Base-by-base conservation (phyloP, 805 yeast species). In the Starmerella khaoyaiensis region DNA sequence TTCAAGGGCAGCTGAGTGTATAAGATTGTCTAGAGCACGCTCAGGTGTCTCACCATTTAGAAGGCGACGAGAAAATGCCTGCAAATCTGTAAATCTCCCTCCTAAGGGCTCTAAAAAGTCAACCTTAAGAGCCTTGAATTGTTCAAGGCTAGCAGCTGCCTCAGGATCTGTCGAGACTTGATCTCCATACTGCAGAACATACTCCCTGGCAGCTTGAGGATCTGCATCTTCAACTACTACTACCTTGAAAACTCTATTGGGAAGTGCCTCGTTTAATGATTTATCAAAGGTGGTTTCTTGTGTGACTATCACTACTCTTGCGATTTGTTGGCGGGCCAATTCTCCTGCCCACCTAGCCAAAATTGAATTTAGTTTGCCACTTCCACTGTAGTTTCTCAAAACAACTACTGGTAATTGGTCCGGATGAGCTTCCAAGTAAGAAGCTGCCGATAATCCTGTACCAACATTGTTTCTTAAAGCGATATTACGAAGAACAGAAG, bases 61-160 rank as follows among this genome's bases (percentile, higher is more conserved):
- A 14, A 90, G 71, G 35, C 97, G 77, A 54, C 97, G 71, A 1
- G 79, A 79, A 59, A 82, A 84, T 21, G 87, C 77, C 58, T 90
- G 95, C 35, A 90, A 64, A 56, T 90, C 98, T 31, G 84, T 66
- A 86, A 87, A 79, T 45, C 98, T 73, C 28, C 98, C 98, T 16
- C 98, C 98, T 20, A 90, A 60, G 10, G 94, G 93, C 20, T 63
- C 72, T 23, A 86, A 60, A 22, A 38, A 40, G 11, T 31, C 28
- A 5, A 31, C 22, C 43, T n/a, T 55, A 50, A 20, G 54, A 59
- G 57, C 48, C 52, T 12, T 37, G 43, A 20, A 33, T 21, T 20
- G 17, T 11, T 16, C 19, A 32, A 14, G 6, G 38, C 35, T 11
- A 10, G 30, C 36, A n/a, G 33, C 30, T 39, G 24, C 24, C 20